Base-by-base conservation (phyloP, 2,329 filamentous ascomycete species). In the Aspergillus sp. region DNA sequence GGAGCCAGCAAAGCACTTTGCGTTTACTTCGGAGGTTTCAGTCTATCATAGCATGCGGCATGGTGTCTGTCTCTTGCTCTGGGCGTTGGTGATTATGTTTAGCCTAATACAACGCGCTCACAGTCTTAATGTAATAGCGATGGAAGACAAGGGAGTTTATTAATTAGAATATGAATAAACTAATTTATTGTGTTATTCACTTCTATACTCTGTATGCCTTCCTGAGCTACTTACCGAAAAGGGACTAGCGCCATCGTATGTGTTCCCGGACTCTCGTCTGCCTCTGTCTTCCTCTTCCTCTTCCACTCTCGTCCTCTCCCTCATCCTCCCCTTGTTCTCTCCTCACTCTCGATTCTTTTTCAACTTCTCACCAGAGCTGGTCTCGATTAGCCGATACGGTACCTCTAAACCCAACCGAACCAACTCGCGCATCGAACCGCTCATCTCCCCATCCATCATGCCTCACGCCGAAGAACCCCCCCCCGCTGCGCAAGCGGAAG, bases 1-100 rank as follows among this genome's bases (percentile, higher is more conserved):
- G 86, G 86, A 8, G 83, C 83, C 5, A 95, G 88, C 58, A 95
- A 95, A 61, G 74, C 74, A 14, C 53, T 79, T 16, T 78, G 74
- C 56, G 67, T 71, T 14, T 79, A 70, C 45, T 72, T 73, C 44
- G 74, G 74, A 4, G 60, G 64, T 8, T 74, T 73, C 33, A 49
- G 65, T 26, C 55, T 66, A 29, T 22, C 36, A 41, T 53, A 37
- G 51, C 26, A 22, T 8, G 16, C 17, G 24, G 16, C 16, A 19
- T 30, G 17, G 16, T 26, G 10, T 26, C 2, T 26, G 7, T 26
- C 7, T 13, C 7, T 6, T 26, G 25, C 13, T 26, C 8, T 5
- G 19, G 19, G 19, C 6, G 10, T 22, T 22, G 6, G 10, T 6
- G 10, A 22, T 22, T 22, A 22, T 10, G n/a, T n/a, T n/a, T n/a